A percentile compares a stretch with the other conserved stretches of the same genome.
These are phyloP conservation scores for Prunus mume DNA, from an alignment of 306 rosid species.

Conservation along the genomic window DNA sequence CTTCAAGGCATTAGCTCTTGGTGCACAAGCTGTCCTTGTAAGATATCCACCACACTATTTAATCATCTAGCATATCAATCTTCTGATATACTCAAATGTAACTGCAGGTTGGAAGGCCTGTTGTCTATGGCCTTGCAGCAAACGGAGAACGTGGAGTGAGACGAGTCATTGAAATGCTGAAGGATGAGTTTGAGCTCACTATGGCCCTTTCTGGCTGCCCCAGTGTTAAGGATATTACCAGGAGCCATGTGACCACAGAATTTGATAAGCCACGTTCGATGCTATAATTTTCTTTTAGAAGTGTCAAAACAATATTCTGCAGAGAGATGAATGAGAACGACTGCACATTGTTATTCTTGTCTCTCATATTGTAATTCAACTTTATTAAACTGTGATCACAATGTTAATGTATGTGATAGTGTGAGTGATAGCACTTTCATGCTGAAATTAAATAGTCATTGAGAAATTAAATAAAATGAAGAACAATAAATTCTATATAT, in stretches of 20 bases:
- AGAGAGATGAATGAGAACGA: not conserved
- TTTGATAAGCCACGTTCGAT: slow-evolving; percentile 29
- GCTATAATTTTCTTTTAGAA: slow-evolving; percentile 32
- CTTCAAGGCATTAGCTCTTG: slow-evolving; percentile 70
- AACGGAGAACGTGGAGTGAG: slow-evolving; percentile 55
- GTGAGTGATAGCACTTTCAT: no score
- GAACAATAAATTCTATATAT: no score
- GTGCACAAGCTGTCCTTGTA: slow-evolving; percentile 70
- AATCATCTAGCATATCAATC: not conserved
- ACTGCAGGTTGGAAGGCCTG: slow-evolving; percentile 56
- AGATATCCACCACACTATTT: slow-evolving; percentile 8
- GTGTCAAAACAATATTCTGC: not conserved
- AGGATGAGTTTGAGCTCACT: slow-evolving; percentile 53
- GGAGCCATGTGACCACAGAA: slow-evolving; percentile 47
- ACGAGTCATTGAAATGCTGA: slow-evolving; percentile 47
- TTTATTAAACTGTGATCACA: no score
- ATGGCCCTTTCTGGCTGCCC: slow-evolving; percentile 59
- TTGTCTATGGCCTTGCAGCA: slow-evolving; percentile 48
- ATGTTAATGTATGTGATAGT: no score
- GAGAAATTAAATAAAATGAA: no score
- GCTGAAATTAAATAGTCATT: no score
- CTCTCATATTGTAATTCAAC: no score
- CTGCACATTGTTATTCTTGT: no score
- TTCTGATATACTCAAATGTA: not conserved
- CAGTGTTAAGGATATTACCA: slow-evolving; percentile 38